phyloP scores from a whole-genome alignment of 441 rosid species.

The Pelargonium cotyledonis region DNA sequence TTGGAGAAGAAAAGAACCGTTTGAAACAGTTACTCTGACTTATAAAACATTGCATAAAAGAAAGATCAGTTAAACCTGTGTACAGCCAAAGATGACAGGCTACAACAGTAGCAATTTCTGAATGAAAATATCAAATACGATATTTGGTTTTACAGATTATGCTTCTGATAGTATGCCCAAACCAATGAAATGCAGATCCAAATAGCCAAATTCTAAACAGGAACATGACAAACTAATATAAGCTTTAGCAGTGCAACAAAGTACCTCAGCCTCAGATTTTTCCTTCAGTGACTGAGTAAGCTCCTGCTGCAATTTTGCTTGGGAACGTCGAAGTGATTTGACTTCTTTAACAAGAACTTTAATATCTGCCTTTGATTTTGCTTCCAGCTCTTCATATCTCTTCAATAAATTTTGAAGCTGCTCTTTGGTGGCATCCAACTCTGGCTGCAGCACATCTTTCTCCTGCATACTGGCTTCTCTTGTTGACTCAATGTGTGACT shows the following conservation, averaged over 20 bases:
- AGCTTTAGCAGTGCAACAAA: slow-evolving; percentile 6
- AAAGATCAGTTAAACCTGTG: background rate
- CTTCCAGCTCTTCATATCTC: slow-evolving; percentile 62
- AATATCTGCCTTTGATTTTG: slow-evolving; percentile 82
- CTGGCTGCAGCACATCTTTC: slow-evolving; percentile 54
- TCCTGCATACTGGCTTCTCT: slow-evolving; percentile 48
- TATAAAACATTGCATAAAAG: background rate
- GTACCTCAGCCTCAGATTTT: slow-evolving; percentile 85
- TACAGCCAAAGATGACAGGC: background rate
- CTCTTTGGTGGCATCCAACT: slow-evolving; percentile 47
- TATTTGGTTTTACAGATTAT: background rate
- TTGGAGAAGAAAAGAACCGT: background rate
- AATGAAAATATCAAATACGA: background rate
- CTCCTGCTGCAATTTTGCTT: slow-evolving; percentile 70
- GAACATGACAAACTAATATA: background rate
- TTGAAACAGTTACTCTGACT: background rate
- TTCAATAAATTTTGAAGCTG: slow-evolving; percentile 50
- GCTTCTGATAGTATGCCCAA: background rate
- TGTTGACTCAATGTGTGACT: slow-evolving; percentile 39
- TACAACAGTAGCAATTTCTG: background rate
- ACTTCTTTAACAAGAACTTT: slow-evolving; percentile 92
- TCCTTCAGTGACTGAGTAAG: slow-evolving; percentile 76
- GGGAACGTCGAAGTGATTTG: slow-evolving; percentile 70
- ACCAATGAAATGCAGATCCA: background rate
- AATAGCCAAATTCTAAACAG: background rate